Base-by-base conservation (phyloP, 2,329 filamentous ascomycete genomes). In the Clarireedia paspali region DNA sequence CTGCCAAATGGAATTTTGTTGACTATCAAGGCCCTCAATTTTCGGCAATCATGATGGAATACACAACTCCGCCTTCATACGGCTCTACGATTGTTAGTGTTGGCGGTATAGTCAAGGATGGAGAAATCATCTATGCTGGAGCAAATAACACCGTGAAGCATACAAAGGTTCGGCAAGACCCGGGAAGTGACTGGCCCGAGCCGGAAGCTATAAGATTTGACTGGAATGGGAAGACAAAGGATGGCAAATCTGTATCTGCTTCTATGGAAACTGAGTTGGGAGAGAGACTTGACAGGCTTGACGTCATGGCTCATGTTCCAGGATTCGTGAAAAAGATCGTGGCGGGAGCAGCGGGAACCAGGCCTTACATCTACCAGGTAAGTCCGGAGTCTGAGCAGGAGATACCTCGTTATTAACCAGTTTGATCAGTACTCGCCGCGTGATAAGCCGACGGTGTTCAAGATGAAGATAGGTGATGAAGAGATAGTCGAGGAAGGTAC, bases 301-400 rank as follows among this genome's bases (percentile, higher is more conserved):
- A 99, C 73, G 87, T 99, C 66, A 95, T 99, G 90, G 90, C 88
- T 24, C 91, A 99, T 73, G 88, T 99, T 38, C 94, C 94, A 3
- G 89, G 87, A 30, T 95, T 99, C 67, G 86, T 99, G 71, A 99
- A 99, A 82, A 85, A 85, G 65, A 90, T 99, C 69, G 91, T 95
- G 26, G 89, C 89, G 45, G 86, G 82, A 62, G 89, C 92, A 12
- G 90, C 87, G 3, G 94, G 94, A 60, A 95, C 94, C 27, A 94
- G 91, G 77, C 94, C 94, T 5, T 99, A 96, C 72, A 97, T 99
- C 66, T 99, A 96, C 74, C 94, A 95, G 80, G 89, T 91, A 72
- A 63, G 79, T 70, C 26, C 20, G 10, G 44, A 20, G 14, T 15
- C 44, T 30, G 26, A 46, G 10, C n/a, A 39, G 24, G n/a, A 23